Base-by-base conservation (phyloP, 495 filamentous ascomycete genomes). In the Penicillium chermesinum region DNA sequence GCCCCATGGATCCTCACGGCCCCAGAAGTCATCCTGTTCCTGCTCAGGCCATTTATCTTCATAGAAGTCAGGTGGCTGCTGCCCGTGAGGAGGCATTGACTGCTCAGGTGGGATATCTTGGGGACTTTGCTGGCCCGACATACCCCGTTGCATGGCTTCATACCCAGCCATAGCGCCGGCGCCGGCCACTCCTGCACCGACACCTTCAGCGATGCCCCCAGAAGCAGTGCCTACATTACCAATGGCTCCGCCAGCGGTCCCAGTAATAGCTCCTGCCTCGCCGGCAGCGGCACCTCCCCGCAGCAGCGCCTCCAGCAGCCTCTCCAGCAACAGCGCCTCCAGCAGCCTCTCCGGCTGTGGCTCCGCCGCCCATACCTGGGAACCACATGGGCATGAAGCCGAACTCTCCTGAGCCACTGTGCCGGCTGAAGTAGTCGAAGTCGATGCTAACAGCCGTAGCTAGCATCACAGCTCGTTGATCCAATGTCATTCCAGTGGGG, bases 391-490 rank as follows among this genome's bases (percentile, higher is more conserved):
- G 83, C 66, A 82, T 74, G 47, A 81, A 76, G 0, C 77, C 73
- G 19, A 70, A 62, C 2, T 70, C 73, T 18, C 75, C 73, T 8
- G 69, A 46, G 5, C 68, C 58, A 38, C 75, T 80, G 45, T 83
- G 74, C 2, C 82, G 72, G 50, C 80, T 84, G 64, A 87, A 87
- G 57, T 86, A 87, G 59, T 87, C 84, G 48, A 86, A 87, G 60
- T 87, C 84, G 41, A 87, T 69, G 39, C 76, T 84, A 14, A 86
- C 82, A 14, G 84, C 84, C 1, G 82, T 84, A 14, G 84, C 84
- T 22, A 87, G 70, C 83, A 86, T 86, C 18, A 86, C 76, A 1
- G 84, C 83, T 32, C 84, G 75, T 65, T 86, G 82, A 54, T 86
- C 84, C 6, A 87, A 72, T 15, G 81, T 84, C 82, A 87, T 83